A percentile compares a stretch with the other conserved stretches of the same genome.
phyloP scores from a whole-genome alignment of 768 basidiomycete genomes.

The Mycena haematopus region DNA sequence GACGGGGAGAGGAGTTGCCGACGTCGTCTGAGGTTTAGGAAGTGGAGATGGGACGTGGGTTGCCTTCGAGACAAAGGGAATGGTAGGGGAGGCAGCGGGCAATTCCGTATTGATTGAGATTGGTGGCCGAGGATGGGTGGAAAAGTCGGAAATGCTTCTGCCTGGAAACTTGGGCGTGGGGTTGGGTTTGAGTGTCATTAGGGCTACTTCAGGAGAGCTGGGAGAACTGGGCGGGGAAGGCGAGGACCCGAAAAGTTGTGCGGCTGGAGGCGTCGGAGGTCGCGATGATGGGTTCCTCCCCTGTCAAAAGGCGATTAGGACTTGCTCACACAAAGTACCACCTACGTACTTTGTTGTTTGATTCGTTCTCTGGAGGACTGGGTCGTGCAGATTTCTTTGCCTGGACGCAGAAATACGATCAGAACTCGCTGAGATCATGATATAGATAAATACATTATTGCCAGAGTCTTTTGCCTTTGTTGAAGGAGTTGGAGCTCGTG shows the following conservation, averaged over 20 bases:
- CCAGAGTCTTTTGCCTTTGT: neutral
- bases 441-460: neutral
- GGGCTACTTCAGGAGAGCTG: slow-evolving; percentile 22
- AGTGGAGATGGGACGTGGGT: slow-evolving; percentile 15
- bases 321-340: too few relatives aligned
- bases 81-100: slow-evolving; percentile 14
- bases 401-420: neutral
- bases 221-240: slow-evolving; percentile 6
- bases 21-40: slow-evolving; percentile 22
- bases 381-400: neutral
- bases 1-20: slow-evolving; percentile 22
- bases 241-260: slow-evolving; percentile 9
- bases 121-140: slow-evolving; percentile 5
- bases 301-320: neutral
- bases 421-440: neutral
- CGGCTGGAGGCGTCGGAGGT: slow-evolving; percentile 3
- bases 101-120: slow-evolving; percentile 9
- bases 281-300: neutral
- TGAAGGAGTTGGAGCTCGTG: neutral
- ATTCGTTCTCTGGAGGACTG: neutral
- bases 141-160: neutral
- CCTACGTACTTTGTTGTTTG: neutral
- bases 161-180: neutral
- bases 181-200: neutral
- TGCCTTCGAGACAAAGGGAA: slow-evolving; percentile 15